phyloP scores from a whole-genome alignment of 2,329 filamentous ascomycete genomes.

The Ilyonectria destructans region DNA sequence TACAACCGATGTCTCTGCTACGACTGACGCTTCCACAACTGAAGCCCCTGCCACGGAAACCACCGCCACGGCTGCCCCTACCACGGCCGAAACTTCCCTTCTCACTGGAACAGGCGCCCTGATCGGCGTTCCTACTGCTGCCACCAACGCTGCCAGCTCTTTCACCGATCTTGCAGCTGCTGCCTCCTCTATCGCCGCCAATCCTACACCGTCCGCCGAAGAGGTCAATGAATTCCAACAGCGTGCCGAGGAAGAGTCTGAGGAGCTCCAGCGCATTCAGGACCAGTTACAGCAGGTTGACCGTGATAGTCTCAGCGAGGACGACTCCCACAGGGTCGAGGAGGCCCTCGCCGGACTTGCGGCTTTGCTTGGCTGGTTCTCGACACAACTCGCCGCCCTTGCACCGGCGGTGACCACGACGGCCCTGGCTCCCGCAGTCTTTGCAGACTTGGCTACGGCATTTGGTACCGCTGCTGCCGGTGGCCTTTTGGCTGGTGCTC shows the following conservation, averaged over 20 bases:
- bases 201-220: constrained; percentile 23
- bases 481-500: constrained; percentile 14
- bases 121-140: constrained; percentile 8
- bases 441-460: constrained; percentile 23
- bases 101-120: constrained; percentile 12
- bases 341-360: constrained; percentile 15
- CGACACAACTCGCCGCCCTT: constrained; percentile 8
- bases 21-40: constrained; percentile 1
- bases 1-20: constrained; percentile 7
- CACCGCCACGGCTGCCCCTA: no score
- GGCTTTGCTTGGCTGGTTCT: constrained; percentile 19
- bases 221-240: constrained; percentile 20
- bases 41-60: no score
- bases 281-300: constrained; percentile 21
- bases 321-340: constrained; percentile 17
- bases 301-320: constrained; percentile 11
- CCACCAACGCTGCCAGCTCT: constrained; percentile 11
- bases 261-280: constrained; percentile 12
- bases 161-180: constrained; percentile 23
- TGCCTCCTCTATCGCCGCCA: constrained; percentile 28
- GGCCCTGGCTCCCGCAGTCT: constrained; percentile 11
- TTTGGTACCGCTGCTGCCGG: constrained; percentile 23
- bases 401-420: constrained; percentile 19
- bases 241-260: constrained; percentile 19
- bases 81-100: neutral